These are phyloP conservation scores for Escallonia rubra DNA, from an alignment of 129 eudicot species.

Conservation along the genomic window DNA sequence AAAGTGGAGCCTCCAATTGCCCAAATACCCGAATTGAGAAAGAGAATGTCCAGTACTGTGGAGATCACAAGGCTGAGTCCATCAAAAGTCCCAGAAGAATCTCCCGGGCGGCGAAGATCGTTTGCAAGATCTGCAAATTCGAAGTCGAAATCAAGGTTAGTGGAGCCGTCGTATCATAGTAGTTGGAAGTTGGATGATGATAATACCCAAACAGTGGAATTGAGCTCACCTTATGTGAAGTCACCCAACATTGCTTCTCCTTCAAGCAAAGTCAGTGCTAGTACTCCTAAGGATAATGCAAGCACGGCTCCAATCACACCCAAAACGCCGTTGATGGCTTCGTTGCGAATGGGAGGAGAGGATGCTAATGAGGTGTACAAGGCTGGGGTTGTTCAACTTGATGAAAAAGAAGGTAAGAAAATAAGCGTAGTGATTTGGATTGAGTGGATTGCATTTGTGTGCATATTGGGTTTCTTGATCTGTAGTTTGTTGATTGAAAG, in stretches of 20 bases:
- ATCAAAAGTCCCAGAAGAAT: conserved; percentile 7
- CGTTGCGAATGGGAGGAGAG: conserved; percentile 16
- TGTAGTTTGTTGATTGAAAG: conserved; percentile 23
- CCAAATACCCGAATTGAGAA: neutral
- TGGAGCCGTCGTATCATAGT: conserved; percentile 29
- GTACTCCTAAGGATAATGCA: conserved; percentile 12
- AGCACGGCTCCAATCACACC: conserved; percentile 27
- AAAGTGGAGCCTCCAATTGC: neutral
- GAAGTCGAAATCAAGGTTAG: conserved; percentile 43
- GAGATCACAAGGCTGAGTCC: conserved; percentile 12
- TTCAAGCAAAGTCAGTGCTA: neutral
- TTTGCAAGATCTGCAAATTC: conserved; percentile 10
- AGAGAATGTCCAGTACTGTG: neutral
- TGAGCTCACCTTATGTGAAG: conserved; percentile 5
- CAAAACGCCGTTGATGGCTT: conserved; percentile 28
- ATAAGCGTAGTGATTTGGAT: conserved; percentile 6
- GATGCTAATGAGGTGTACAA: conserved; percentile 40
- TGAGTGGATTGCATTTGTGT: conserved; percentile 32
- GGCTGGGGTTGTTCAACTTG: conserved; percentile 5
- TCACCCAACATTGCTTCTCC: conserved; percentile 23
- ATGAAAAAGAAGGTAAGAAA: conserved; percentile 20
- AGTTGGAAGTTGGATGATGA: conserved; percentile 1
- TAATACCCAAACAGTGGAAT: neutral
- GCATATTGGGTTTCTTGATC: conserved; percentile 24
- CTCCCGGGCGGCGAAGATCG: conserved; percentile 12